A percentile compares a stretch with the other conserved stretches of the same genome.
These are phyloP conservation scores for Sporothrix mexicana DNA, from an alignment of 2,329 filamentous ascomycete species.

Conservation along the genomic window DNA sequence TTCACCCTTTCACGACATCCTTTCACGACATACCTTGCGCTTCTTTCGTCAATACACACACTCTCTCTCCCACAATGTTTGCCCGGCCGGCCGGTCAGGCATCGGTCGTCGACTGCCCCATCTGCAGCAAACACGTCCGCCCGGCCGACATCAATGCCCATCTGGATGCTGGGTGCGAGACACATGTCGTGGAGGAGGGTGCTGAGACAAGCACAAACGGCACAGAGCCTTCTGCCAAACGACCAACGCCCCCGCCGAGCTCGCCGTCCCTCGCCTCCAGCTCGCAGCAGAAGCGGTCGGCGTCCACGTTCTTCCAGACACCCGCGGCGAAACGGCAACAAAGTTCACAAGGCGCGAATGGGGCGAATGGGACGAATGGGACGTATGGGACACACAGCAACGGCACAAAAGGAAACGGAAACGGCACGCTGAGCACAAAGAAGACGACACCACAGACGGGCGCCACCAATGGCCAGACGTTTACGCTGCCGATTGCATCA, in stretches of 20 bases:
- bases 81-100: not conserved
- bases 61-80: conserved; percentile 29
- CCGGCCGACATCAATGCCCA: conserved; percentile 83
- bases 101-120: conserved; percentile 73
- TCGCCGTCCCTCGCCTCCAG: conserved; percentile 45
- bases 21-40: not conserved
- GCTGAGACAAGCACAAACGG: not conserved
- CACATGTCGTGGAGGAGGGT: conserved; percentile 63
- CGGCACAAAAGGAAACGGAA: conserved; percentile 33
- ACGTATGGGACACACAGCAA: not conserved
- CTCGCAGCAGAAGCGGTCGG: conserved; percentile 58
- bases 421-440: conserved; percentile 41
- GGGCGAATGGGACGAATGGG: conserved; percentile 37
- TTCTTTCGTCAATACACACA: not conserved
- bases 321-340: conserved; percentile 62
- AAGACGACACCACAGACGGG: conserved; percentile 33
- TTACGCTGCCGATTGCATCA: conserved; percentile 24
- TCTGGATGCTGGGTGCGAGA: conserved; percentile 81
- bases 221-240: conserved; percentile 36
- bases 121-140: conserved; percentile 76
- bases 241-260: conserved; percentile 44
- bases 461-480: conserved; percentile 31
- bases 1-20: not conserved
- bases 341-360: not conserved
- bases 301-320: conserved; percentile 65